Percentiles rank a stretch among this genome's conserved stretches.
These are phyloP conservation scores for Naganishia onofrii DNA, from an alignment of 768 basidiomycete species.

Conservation along the genomic window DNA sequence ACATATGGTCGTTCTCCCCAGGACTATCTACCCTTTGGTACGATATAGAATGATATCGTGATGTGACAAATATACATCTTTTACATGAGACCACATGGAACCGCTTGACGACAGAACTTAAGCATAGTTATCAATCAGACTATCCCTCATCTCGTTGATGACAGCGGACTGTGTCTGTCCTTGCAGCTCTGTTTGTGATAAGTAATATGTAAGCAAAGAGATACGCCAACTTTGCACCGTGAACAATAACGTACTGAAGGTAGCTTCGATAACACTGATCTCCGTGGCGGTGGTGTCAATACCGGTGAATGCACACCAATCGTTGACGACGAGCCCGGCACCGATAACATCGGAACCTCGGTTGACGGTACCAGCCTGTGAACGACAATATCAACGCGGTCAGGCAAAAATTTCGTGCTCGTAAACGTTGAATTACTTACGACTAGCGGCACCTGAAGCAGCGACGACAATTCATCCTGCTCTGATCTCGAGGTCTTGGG, in stretches of 20 bases:
- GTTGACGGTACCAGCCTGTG: slow-evolving; percentile 93
- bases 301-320: slow-evolving; percentile 99
- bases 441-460: slow-evolving; percentile 91
- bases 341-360: slow-evolving; percentile 97
- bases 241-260: slow-evolving; percentile 72
- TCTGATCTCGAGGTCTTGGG: slow-evolving; percentile 96
- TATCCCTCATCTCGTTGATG: slow-evolving; percentile 87
- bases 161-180: slow-evolving; percentile 77
- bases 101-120: slow-evolving; percentile 49
- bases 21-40: too few relatives aligned
- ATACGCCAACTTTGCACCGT: background rate
- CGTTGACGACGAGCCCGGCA: slow-evolving; percentile 95
- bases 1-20: too few relatives aligned
- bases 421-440: slow-evolving; percentile 61
- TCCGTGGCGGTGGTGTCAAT: slow-evolving; percentile 99
- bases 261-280: slow-evolving; percentile 94
- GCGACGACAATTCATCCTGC: slow-evolving; percentile 90
- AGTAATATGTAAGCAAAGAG: slow-evolving; percentile 1
- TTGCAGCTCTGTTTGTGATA: slow-evolving; percentile 65
- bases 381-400: background rate
- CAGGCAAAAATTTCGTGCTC: background rate
- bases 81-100: background rate
- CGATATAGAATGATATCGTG: background rate
- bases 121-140: slow-evolving; percentile 88
- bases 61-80: slow-evolving; percentile 1